Evolutionary conservation across 2,329 filamentous ascomycete genomes (phyloP).

Genomic region (Zymoseptoria passerinii): DNA sequence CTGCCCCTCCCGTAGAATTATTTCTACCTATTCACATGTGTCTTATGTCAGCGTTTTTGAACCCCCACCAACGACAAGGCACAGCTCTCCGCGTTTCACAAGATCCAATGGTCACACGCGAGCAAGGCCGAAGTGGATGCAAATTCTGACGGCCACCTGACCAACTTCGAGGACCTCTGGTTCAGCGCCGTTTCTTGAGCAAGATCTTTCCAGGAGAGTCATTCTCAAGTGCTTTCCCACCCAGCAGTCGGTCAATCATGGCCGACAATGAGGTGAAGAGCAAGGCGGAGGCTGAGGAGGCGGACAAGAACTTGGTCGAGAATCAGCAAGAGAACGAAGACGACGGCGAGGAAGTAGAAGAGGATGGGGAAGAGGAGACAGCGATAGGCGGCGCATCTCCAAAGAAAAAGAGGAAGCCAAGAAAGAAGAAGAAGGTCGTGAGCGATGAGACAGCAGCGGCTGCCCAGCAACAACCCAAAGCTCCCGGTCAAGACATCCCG

Average conservation of each 20-base stretch:
- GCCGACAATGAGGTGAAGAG: background rate
- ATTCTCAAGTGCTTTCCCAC: background rate
- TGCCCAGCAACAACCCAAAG: constrained; percentile 13
- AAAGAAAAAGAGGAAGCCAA: constrained; percentile 23
- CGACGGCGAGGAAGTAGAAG: constrained; percentile 12
- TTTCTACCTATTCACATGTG: background rate
- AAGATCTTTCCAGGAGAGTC: background rate
- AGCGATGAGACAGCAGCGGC: constrained; percentile 6
- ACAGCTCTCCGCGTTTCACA: background rate
- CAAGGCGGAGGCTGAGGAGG: background rate
- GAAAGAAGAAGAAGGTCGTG: constrained; percentile 20
- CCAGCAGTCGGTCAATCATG: background rate
- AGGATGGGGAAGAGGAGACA: constrained; percentile 9
- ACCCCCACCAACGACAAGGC: background rate
- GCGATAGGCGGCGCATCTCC: constrained; percentile 6
- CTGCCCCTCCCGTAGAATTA: too few species aligned
- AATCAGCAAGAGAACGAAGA: constrained; percentile 16
- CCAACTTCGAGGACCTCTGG: background rate
- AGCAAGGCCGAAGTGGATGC: background rate
- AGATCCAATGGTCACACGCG: background rate
- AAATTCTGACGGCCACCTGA: background rate
- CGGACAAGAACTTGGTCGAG: background rate
- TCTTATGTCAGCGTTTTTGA: background rate
- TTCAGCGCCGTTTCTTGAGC: too few species aligned
- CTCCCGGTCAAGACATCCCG: constrained; percentile 22